Evolutionary conservation across 148 eudicot species (phyloP), one percentile per base, ranked within the genome.

Genomic region (Amaranthus hypochondriacus): DNA sequence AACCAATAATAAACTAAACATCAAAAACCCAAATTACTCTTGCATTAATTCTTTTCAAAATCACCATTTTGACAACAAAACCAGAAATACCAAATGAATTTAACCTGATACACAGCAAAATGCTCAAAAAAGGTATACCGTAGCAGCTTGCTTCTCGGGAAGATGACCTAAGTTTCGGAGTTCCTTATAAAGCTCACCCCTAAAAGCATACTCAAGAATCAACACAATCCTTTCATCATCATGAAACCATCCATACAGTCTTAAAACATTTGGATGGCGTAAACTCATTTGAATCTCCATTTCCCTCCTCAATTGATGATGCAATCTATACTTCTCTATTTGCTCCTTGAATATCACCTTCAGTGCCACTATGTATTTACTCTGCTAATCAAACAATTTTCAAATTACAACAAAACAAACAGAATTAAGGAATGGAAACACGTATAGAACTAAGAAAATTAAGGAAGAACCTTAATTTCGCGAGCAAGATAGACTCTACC

Each of bases 291-390:
- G 97, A 58, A 91, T 94, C 84, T 89, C 90, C 92, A 94, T 88
- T 79, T 94, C 98, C 71, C 98, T 83, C 81, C 80, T 86, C 81
- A 94, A 72, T 82, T 94, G 98, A 66, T 89, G 88, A 50, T 88
- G 87, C 72, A 91, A 50, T 48, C 79, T 70, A 69, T 91, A 87
- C 83, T 88, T 91, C 78, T 88, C 91, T 39, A 94, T 80, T 70
- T 91, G 98, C 89, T 87, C 89, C 84, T 91, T 94, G 80, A 89
- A 94, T 68, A 94, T 85, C 86, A 91, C 91, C 83, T 94, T 94
- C 81, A 93, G 77, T 39, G 97, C 97, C 81, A 94, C 97, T 66
- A 94, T 85, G 77, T 82, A 91, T 79, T 89, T 81, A 77, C 86
- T 91, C 97, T 93, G 80, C 14, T n/a, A 11, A 14, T 56, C 21